Percentiles rank a stretch among this genome's conserved stretches.
Evolutionary conservation across 2,329 filamentous ascomycete species (phyloP).

Genomic region (Rugonectria rugulosa): DNA sequence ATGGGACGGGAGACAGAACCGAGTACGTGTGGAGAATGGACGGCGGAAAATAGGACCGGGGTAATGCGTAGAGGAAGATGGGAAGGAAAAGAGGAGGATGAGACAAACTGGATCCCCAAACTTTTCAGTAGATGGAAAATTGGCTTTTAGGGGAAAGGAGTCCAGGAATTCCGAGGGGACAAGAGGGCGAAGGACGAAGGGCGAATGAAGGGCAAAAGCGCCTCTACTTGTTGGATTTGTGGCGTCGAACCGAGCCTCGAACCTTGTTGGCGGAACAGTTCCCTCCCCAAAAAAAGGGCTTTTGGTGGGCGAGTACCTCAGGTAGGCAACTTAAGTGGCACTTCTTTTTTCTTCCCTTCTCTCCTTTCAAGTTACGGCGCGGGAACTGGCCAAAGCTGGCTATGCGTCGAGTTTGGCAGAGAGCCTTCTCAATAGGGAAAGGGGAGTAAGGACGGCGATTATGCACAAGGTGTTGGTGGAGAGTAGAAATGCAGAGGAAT

Average conservation of each 20-base stretch:
- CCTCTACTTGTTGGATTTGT: slow-evolving; percentile 34
- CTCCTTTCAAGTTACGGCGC: slow-evolving; percentile 22
- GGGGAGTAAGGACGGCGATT: slow-evolving; percentile 10
- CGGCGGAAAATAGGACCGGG: slow-evolving; percentile 1
- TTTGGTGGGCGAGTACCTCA: slow-evolving; percentile 14
- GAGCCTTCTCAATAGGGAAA: not conserved
- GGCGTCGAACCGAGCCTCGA: slow-evolving; percentile 38
- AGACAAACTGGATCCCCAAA: slow-evolving; percentile 5
- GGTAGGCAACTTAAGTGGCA: too few relatives aligned
- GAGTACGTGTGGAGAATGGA: slow-evolving; percentile 15
- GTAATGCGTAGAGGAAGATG: not conserved
- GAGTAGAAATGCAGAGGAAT: not conserved
- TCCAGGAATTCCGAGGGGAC: slow-evolving; percentile 16
- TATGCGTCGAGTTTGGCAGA: slow-evolving; percentile 11
- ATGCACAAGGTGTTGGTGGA: not conserved
- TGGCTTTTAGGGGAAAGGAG: not conserved
- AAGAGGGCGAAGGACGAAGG: slow-evolving; percentile 7
- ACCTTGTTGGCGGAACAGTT: slow-evolving; percentile 33
- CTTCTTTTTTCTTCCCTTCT: too few relatives aligned
- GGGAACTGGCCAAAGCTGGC: slow-evolving; percentile 13
- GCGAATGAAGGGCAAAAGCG: slow-evolving; percentile 8
- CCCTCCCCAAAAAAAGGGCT: slow-evolving; percentile 29
- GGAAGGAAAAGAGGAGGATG: slow-evolving; percentile 4
- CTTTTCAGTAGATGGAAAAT: not conserved
- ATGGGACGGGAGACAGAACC: slow-evolving; percentile 1